phyloP scores from a whole-genome alignment of 2,329 filamentous ascomycete genomes.

The Blastomyces emzantsi region DNA sequence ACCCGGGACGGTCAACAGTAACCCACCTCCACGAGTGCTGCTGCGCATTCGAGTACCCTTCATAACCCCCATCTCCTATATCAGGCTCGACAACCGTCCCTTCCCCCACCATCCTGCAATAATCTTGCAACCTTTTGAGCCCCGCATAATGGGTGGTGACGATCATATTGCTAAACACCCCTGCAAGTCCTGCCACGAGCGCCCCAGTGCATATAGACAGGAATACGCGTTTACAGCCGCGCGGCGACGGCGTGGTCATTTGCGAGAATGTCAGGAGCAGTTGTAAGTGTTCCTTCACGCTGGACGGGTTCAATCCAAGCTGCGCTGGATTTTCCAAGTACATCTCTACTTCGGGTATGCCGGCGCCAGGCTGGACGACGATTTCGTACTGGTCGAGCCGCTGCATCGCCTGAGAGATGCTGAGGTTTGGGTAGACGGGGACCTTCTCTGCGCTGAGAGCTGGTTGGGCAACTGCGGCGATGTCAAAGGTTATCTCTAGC shows the following conservation, averaged over 20 bases:
- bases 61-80: slow-evolving; percentile 1
- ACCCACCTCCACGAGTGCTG: slow-evolving; percentile 1
- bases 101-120: background rate
- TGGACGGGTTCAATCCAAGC: background rate
- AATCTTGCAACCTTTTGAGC: background rate
- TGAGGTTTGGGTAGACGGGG: slow-evolving; percentile 1
- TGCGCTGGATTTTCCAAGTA: background rate
- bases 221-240: slow-evolving; percentile 1
- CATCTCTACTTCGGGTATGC: background rate
- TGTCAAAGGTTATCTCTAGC: background rate
- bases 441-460: slow-evolving; percentile 3
- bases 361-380: slow-evolving; percentile 6
- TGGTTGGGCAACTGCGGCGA: background rate
- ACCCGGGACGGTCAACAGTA: background rate
- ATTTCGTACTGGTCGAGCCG: slow-evolving; percentile 5
- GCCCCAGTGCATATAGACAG: slow-evolving; percentile 6
- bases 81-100: background rate
- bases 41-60: background rate
- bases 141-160: slow-evolving; percentile 4
- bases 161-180: background rate
- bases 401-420: background rate
- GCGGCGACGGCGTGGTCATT: background rate
- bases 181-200: background rate
- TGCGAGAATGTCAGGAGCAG: slow-evolving; percentile 1
- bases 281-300: background rate